phyloP scores from a whole-genome alignment of 768 basidiomycete species.

The Baorangia bicolor region DNA sequence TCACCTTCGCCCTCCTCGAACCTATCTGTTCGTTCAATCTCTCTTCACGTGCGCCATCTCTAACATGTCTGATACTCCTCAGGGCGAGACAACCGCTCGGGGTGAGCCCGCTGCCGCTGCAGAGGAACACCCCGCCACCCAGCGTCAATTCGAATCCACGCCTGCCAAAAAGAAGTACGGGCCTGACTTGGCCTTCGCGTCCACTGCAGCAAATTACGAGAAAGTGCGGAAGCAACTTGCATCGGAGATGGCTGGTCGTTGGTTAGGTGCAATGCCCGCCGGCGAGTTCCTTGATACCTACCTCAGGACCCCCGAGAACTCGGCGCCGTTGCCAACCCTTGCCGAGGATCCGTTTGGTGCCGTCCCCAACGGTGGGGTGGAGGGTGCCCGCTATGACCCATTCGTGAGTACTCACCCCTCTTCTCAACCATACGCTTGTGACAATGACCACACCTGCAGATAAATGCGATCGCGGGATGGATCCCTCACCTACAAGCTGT shows the following conservation, averaged over 20 bases:
- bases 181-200: neutral
- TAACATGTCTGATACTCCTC: neutral
- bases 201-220: neutral
- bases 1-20: neutral
- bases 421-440: neutral
- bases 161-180: neutral
- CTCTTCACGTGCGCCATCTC: neutral
- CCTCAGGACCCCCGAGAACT: neutral
- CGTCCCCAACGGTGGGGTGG: neutral
- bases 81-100: neutral
- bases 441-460: neutral
- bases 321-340: neutral
- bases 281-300: neutral
- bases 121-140: neutral
- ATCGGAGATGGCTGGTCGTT: neutral
- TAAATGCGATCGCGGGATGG: neutral
- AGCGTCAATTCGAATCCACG: neutral
- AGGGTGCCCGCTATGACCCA: neutral
- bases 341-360: neutral
- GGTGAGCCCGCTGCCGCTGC: neutral
- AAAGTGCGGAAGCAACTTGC: neutral
- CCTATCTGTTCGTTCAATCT: neutral
- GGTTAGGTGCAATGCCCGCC: neutral
- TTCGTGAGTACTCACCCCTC: neutral
- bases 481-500: neutral